A percentile compares a stretch with the other conserved stretches of the same genome.
These are phyloP conservation scores for Aspergillus fumigatiaffinis DNA, from an alignment of 2,329 filamentous ascomycete species.

Conservation along the genomic window DNA sequence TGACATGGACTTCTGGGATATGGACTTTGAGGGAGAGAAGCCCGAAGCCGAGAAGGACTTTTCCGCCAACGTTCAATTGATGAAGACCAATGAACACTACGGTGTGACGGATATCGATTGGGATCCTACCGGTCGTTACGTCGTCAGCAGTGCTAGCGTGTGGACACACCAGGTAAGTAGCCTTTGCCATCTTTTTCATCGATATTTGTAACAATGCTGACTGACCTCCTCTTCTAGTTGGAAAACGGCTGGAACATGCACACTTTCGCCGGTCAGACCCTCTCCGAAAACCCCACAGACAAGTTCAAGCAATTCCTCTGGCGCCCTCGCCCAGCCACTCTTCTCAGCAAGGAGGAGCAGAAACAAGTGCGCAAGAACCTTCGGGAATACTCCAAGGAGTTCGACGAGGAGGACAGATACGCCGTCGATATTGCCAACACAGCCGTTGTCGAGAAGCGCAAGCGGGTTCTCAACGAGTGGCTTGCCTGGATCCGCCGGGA, in stretches of 20 bases:
- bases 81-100: conserved; percentile 93
- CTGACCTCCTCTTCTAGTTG: conserved; percentile 60
- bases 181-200: conserved; percentile 4
- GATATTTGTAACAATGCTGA: conserved; percentile 2
- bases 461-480: conserved; percentile 84
- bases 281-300: conserved; percentile 87
- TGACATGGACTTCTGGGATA: conserved; percentile 95
- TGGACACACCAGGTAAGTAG: conserved; percentile 90
- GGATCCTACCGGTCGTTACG: conserved; percentile 93
- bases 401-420: conserved; percentile 92
- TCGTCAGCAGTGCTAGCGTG: conserved; percentile 85
- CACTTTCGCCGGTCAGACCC: conserved; percentile 85
- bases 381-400: conserved; percentile 89
- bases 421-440: conserved; percentile 91
- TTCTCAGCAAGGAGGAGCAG: conserved; percentile 94
- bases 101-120: conserved; percentile 97
- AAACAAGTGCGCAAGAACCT: conserved; percentile 98
- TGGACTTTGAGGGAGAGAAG: conserved; percentile 97
- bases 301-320: conserved; percentile 98
- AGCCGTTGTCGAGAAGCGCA: conserved; percentile 84
- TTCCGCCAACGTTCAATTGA: conserved; percentile 88
- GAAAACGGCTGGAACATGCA: conserved; percentile 99
- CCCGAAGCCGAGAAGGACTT: conserved; percentile 89
- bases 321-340: conserved; percentile 86
- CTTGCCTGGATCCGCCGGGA: conserved; percentile 72